Evolutionary conservation across 441 rosid genomes (phyloP).

Genomic region (Eruca vesicaria): DNA sequence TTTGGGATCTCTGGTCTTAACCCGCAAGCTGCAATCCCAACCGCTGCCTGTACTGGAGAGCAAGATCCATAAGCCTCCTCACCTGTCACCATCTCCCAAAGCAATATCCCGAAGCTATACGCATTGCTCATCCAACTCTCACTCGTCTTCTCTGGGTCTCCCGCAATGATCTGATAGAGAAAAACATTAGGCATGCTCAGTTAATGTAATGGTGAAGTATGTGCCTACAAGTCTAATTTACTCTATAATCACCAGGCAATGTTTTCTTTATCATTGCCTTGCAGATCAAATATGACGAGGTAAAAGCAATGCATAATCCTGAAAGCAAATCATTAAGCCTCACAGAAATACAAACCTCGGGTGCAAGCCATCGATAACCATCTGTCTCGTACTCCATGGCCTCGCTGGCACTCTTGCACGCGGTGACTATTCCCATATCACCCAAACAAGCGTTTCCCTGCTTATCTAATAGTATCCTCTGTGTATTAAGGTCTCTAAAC

Average conservation of each 20-base stretch:
- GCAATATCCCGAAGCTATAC: constrained; percentile 90
- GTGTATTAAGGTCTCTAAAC: constrained; percentile 82
- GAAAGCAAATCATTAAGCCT: constrained; percentile 23
- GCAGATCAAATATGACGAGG: background rate
- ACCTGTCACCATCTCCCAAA: constrained; percentile 95
- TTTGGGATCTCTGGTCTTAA: constrained; percentile 92
- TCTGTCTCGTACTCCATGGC: constrained; percentile 95
- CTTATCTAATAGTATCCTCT: constrained; percentile 74
- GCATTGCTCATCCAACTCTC: constrained; percentile 97
- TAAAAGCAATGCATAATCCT: background rate
- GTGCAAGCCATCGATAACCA: constrained; percentile 98
- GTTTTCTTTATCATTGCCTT: background rate
- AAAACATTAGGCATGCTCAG: background rate
- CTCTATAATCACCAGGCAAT: background rate
- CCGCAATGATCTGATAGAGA: constrained; percentile 71
- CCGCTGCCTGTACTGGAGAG: constrained; percentile 96
- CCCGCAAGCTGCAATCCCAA: constrained; percentile 93
- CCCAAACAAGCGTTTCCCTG: constrained; percentile 85
- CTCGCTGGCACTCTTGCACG: constrained; percentile 80
- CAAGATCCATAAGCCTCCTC: constrained; percentile 82
- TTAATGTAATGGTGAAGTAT: background rate
- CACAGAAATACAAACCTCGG: constrained; percentile 64
- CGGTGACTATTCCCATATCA: constrained; percentile 82
- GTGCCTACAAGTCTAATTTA: background rate
- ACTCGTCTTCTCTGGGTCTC: constrained; percentile 81